Conservation (phyloP, 768 basidiomycete genomes). For the Naganishia onofrii region DNA sequence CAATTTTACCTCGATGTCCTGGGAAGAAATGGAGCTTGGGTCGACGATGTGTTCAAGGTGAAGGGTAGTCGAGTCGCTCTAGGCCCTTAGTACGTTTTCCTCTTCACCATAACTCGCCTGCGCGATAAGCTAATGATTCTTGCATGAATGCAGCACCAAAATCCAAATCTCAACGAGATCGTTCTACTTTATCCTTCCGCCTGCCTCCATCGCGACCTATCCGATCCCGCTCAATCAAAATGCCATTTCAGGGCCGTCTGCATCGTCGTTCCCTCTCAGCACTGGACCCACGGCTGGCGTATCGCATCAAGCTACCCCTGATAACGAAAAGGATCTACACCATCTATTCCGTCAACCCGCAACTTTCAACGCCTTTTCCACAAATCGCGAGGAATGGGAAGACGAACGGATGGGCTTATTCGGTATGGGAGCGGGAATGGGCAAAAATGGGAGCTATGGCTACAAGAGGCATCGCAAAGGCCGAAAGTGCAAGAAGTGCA, state of each 20-base stretch:
- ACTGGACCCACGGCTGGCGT: not conserved
- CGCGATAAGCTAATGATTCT: not conserved
- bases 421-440: slow-evolving; percentile 32
- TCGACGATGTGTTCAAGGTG: slow-evolving; percentile 92
- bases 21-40: slow-evolving; percentile 97
- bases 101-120: too few species aligned
- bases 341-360: slow-evolving; percentile 28
- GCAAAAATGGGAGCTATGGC: slow-evolving; percentile 33
- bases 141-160: slow-evolving; percentile 64
- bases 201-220: slow-evolving; percentile 49
- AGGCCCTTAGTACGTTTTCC: slow-evolving; percentile 67
- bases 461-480: slow-evolving; percentile 31
- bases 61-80: slow-evolving; percentile 82
- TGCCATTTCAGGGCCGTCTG: not conserved
- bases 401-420: slow-evolving; percentile 31
- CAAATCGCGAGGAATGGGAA: slow-evolving; percentile 31
- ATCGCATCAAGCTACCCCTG: slow-evolving; percentile 7
- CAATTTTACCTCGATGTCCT: slow-evolving; percentile 68
- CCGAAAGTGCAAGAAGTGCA: slow-evolving; percentile 17
- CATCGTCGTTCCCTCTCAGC: slow-evolving; percentile 6
- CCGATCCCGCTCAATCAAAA: slow-evolving; percentile 27
- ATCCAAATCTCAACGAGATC: slow-evolving; percentile 96
- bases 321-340: slow-evolving; percentile 24
- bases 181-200: slow-evolving; percentile 94
- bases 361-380: slow-evolving; percentile 34